Evolutionary conservation across 164 flowering plant genomes (phyloP), one percentile per base, ranked within the genome.

Genomic region (Magnolia kwangsiensis): DNA sequence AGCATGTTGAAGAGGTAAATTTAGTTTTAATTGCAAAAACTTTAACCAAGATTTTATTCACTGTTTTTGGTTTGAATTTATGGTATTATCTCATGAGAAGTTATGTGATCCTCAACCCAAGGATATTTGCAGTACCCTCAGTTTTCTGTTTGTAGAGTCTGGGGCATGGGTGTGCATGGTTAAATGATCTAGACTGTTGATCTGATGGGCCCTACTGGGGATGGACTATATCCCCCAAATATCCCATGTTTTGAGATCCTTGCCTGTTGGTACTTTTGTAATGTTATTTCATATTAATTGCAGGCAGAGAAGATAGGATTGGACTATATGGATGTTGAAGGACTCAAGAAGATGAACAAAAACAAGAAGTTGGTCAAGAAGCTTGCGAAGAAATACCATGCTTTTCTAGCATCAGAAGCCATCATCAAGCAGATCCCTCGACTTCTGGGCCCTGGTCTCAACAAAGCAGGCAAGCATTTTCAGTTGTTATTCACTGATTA

Each of bases 1-100:
- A 81, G 74, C 96, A 92, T 67, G 94, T 92, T 2, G 96, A 85
- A 80, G 94, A 90, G 91, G 94, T 90, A 82, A 72, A 4, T 45
- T 20, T 10, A 27, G 23, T 27, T 73, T 29, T 45, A 4, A 68
- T 31, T 23, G 13, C 37, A 6, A 65, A 65, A 21, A n/a, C 14
- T 29, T 10, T 16, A 18, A 6, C 8, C 1, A 29, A 13, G 61
- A 8, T 55, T 55, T 55, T 55, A 55, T 11, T 55, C 3, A 0
- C 61, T 55, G 61, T 16, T 13, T 55, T 55, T 11, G 8, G 13
- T 11, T 55, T 37, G 45, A 37, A 37, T 37, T 37, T 37, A 37
- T 37, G 45, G 45, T 55, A 55, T 11, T 55, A 16, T 55, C 61
- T 11, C 61, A 55, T 55, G 16, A 16, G 16, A 55, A 16, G 18